Conservation (phyloP, 805 yeast genomes). For the Monosporozyma siamensis region DNA sequence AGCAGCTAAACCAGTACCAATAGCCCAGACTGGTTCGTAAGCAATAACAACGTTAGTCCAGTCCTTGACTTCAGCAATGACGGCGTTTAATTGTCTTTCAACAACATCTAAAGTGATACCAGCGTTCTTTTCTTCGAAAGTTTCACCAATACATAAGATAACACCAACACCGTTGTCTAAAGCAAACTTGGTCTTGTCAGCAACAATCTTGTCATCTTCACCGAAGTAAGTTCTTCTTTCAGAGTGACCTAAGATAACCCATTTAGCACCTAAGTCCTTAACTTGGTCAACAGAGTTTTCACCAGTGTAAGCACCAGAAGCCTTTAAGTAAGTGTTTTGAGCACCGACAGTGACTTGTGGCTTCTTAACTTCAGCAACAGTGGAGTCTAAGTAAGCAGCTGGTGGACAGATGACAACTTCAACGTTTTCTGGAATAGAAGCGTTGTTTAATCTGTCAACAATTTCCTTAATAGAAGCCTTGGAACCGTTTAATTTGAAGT, state of each 20-base stretch:
- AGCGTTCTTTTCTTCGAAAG: slow-evolving; percentile 87
- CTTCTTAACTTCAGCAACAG: slow-evolving; percentile 59
- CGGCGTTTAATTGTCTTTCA: slow-evolving; percentile 86
- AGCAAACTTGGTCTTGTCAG: slow-evolving; percentile 91
- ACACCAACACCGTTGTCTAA: slow-evolving; percentile 82
- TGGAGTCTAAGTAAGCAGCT: slow-evolving; percentile 77
- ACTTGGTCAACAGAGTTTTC: slow-evolving; percentile 84
- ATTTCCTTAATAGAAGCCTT: slow-evolving; percentile 75
- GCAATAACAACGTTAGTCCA: slow-evolving; percentile 92
- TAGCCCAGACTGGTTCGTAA: slow-evolving; percentile 99
- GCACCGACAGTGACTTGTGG: slow-evolving; percentile 74
- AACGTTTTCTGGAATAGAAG: slow-evolving; percentile 64
- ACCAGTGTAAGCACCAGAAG: slow-evolving; percentile 96
- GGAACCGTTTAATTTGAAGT: slow-evolving; percentile 98
- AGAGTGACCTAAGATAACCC: slow-evolving; percentile 97
- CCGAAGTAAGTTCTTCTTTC: slow-evolving; percentile 93
- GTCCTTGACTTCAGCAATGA: slow-evolving; percentile 67
- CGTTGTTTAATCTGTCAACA: slow-evolving; percentile 71
- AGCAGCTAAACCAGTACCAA: slow-evolving; percentile 98
- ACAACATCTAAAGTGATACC: slow-evolving; percentile 79
- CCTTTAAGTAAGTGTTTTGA: slow-evolving; percentile 83
- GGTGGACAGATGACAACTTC: slow-evolving; percentile 97
- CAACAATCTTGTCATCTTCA: slow-evolving; percentile 85
- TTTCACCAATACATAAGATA: slow-evolving; percentile 96
- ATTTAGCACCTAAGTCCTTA: slow-evolving; percentile 83